phyloP scores from a whole-genome alignment of 2,329 filamentous ascomycete genomes.

The Paracoccidioides brasiliensis region DNA sequence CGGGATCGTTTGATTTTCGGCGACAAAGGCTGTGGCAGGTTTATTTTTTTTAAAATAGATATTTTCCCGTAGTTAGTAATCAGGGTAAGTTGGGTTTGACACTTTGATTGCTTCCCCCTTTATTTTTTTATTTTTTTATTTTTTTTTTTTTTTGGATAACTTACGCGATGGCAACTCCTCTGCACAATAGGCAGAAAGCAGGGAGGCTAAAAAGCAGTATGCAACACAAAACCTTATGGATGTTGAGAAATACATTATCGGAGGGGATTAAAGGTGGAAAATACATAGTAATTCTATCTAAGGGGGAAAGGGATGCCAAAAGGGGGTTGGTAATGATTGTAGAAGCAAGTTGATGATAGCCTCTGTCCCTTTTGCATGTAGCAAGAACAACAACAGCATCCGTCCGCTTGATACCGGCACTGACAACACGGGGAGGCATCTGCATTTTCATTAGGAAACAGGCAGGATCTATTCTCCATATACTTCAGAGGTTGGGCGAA shows the following conservation, averaged over 20 bases:
- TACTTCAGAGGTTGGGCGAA: not conserved
- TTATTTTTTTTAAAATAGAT: not conserved
- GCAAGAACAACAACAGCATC: not conserved
- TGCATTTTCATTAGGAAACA: not conserved
- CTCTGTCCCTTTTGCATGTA: not conserved
- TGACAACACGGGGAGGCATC: not conserved
- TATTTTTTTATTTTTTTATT: too few relatives aligned
- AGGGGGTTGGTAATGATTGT: not conserved
- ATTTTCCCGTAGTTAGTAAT: not conserved
- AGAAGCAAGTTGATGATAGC: not conserved
- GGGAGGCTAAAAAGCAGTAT: not conserved
- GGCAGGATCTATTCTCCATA: not conserved
- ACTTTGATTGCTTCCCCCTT: not conserved
- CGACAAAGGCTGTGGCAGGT: not conserved
- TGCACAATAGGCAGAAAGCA: not conserved
- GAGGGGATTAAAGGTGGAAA: not conserved
- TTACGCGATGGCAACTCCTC: not conserved
- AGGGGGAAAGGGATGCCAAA: not conserved
- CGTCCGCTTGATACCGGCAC: not conserved
- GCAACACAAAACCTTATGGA: not conserved
- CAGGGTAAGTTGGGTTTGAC: not conserved
- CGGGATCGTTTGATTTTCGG: not conserved
- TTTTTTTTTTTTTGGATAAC: not conserved
- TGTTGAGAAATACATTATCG: slow-evolving; percentile 1
- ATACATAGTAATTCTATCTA: not conserved